Evolutionary conservation across 371 early-diverging fungal species (phyloP).

Genomic region (Lichtheimia ornata): DNA sequence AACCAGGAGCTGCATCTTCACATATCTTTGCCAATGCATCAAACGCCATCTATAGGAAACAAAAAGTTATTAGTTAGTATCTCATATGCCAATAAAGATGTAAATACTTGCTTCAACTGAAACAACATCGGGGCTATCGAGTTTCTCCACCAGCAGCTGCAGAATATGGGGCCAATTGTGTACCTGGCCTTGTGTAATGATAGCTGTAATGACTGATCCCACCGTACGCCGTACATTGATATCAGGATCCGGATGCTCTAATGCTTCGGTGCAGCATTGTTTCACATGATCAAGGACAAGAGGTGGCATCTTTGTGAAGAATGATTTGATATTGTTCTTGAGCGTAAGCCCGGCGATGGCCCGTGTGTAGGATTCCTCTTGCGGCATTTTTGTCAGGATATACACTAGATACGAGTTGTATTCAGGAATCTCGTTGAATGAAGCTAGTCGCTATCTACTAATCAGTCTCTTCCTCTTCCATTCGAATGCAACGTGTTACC

Average conservation of each 20-base stretch:
- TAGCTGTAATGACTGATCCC: slow-evolving; percentile 76
- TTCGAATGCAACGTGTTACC: slow-evolving; percentile 13
- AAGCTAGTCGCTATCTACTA: slow-evolving; percentile 68
- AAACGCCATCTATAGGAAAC: slow-evolving; percentile 68
- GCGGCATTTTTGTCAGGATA: slow-evolving; percentile 69
- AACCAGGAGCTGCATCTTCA: slow-evolving; percentile 81
- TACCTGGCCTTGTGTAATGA: slow-evolving; percentile 69
- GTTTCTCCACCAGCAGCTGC: slow-evolving; percentile 62
- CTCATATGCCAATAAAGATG: slow-evolving; percentile 71
- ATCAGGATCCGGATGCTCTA: slow-evolving; percentile 70
- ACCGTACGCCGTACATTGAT: slow-evolving; percentile 60
- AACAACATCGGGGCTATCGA: slow-evolving; percentile 64
- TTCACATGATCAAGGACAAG: slow-evolving; percentile 75
- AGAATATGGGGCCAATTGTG: slow-evolving; percentile 82
- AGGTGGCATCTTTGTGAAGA: slow-evolving; percentile 57
- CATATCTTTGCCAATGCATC: slow-evolving; percentile 87
- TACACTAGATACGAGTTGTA: slow-evolving; percentile 87
- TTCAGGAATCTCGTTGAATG: slow-evolving; percentile 79
- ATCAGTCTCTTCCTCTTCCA: slow-evolving; percentile 1
- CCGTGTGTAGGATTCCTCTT: slow-evolving; percentile 60
- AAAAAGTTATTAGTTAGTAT: too few species aligned
- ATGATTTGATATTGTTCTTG: slow-evolving; percentile 78
- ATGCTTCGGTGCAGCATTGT: slow-evolving; percentile 51
- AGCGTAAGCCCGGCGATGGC: slow-evolving; percentile 85
- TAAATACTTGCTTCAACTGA: slow-evolving; percentile 74